Evolutionary conservation across 495 filamentous ascomycete species (phyloP).

Genomic region (Aspergillus steynii): DNA sequence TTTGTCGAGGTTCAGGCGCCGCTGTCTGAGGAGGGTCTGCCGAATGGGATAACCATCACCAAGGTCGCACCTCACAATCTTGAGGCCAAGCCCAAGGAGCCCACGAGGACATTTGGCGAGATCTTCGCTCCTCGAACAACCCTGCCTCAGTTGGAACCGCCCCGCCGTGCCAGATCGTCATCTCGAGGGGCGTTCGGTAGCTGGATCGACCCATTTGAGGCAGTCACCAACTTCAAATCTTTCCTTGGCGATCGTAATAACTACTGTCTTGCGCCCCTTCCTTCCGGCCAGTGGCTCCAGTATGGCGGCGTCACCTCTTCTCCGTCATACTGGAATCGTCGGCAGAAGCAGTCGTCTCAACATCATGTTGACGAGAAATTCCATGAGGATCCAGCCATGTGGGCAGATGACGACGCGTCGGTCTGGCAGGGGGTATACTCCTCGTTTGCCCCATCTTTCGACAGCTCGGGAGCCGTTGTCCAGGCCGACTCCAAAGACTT

Average conservation of each 20-base stretch:
- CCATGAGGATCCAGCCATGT: slow-evolving; percentile 35
- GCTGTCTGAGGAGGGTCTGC: slow-evolving; percentile 65
- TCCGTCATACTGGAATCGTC: slow-evolving; percentile 43
- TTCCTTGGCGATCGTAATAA: slow-evolving; percentile 44
- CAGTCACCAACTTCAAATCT: slow-evolving; percentile 33
- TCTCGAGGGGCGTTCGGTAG: slow-evolving; percentile 26
- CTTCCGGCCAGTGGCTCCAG: slow-evolving; percentile 44
- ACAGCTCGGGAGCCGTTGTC: slow-evolving; percentile 74
- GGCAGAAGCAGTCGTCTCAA: slow-evolving; percentile 34
- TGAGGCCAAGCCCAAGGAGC: slow-evolving; percentile 35
- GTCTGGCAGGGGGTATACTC: slow-evolving; percentile 82
- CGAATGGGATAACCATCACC: slow-evolving; percentile 71
- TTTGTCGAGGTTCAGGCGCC: slow-evolving; percentile 46
- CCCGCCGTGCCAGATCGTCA: slow-evolving; percentile 39
- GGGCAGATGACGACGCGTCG: slow-evolving; percentile 45
- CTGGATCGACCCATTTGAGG: slow-evolving; percentile 48
- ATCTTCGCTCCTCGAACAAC: slow-evolving; percentile 72
- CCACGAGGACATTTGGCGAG: slow-evolving; percentile 71
- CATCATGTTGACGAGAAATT: slow-evolving; percentile 19
- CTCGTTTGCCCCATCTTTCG: slow-evolving; percentile 80
- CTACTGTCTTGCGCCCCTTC: slow-evolving; percentile 41
- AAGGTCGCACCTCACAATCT: slow-evolving; percentile 61
- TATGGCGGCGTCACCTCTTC: slow-evolving; percentile 46
- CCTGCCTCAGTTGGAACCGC: slow-evolving; percentile 68
- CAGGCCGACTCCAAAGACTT: slow-evolving; percentile 67